Base-by-base conservation (phyloP, 2,329 filamentous ascomycete species). In the Trichoderma harzianum region DNA sequence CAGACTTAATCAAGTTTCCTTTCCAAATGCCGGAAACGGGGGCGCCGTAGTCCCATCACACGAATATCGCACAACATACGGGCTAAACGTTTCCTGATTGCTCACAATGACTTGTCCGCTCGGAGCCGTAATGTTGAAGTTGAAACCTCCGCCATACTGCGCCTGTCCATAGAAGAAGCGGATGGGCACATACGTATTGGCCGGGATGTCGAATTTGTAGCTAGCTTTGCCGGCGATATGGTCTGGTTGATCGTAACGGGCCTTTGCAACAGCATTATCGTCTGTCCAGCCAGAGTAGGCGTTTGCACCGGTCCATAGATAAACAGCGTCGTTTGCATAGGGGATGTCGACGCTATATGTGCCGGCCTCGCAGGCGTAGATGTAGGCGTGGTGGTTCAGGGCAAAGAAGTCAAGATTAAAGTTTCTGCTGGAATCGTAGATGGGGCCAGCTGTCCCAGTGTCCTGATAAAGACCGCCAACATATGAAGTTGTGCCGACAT, bases 361-460 rank as follows among this genome's bases (percentile, higher is more conserved):
- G 32, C 76, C 76, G 3, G 18, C 55, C 72, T 77, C 75, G 67
- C 74, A 77, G 14, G 76, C 76, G 70, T 76, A 77, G 7, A 77
- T 69, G 70, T 77, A 77, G 30, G 74, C 76, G 73, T 73, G 76
- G n/a, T 77, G 76, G 73, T 76, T 77, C 12, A 77, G 73, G 18
- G 68, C 74, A 66, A 77, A 77, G 74, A 73, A 76, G 26, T 75
- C 72, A 39, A 69, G 72, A 32, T 67, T 57, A 16, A 77, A 74
- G 62, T 70, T 36, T 32, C 55, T 34, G n/a, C 65, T 60, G 6
- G 61, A 64, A 26, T 64, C 36, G n/a, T 64, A 64, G 11, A 64
- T 64, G 10, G 61, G 39, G 11, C 61, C 39, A 6, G 39, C 24
- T 8, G 26, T 51, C 18, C 30, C 24, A 21, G 26, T 21, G 26